A percentile compares a stretch with the other conserved stretches of the same genome.
phyloP scores from a whole-genome alignment of 306 rosid genomes.

The Urtica urens region DNA sequence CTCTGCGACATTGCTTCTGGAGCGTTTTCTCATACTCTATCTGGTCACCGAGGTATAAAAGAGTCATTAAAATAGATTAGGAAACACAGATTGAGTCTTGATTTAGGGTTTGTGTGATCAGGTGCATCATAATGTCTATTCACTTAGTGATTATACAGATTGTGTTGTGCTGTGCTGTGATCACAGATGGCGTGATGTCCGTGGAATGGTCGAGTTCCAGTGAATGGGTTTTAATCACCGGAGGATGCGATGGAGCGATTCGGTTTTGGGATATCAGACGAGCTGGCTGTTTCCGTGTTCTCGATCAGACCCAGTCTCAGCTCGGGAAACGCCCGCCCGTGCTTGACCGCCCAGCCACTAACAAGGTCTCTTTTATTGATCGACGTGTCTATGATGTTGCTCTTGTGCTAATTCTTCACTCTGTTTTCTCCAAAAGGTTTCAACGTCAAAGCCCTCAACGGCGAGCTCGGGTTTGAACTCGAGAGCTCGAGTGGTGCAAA shows the following conservation, averaged over 20 bases:
- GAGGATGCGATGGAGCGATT: conserved; percentile 96
- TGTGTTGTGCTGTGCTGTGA: conserved; percentile 13
- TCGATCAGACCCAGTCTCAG: conserved; percentile 83
- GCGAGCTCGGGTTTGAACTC: conserved; percentile 22
- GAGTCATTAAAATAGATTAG: no score
- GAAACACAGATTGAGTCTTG: no score
- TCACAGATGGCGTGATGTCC: conserved; percentile 80
- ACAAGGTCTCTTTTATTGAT: conserved; percentile 70
- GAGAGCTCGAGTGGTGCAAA: conserved; percentile 45
- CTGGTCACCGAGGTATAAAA: conserved; percentile 97
- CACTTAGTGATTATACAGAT: background rate
- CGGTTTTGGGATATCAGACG: conserved; percentile 97
- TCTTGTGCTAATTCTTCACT: background rate
- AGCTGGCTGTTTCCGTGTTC: conserved; percentile 72
- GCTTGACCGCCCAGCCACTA: conserved; percentile 27
- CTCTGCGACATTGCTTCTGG: conserved; percentile 95
- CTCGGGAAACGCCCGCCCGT: conserved; percentile 85
- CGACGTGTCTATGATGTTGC: conserved; percentile 15
- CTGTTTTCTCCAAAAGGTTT: conserved; percentile 34
- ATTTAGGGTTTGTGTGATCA: no score
- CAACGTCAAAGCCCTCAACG: conserved; percentile 28
- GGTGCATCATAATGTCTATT: background rate
- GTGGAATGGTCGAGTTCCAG: conserved; percentile 90
- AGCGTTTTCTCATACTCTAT: conserved; percentile 78
- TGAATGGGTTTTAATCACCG: conserved; percentile 82